Percentiles rank a stretch among this genome's conserved stretches.
These are phyloP conservation scores for Acer yangbiense DNA, from an alignment of 345 rosid species.

Conservation along the genomic window DNA sequence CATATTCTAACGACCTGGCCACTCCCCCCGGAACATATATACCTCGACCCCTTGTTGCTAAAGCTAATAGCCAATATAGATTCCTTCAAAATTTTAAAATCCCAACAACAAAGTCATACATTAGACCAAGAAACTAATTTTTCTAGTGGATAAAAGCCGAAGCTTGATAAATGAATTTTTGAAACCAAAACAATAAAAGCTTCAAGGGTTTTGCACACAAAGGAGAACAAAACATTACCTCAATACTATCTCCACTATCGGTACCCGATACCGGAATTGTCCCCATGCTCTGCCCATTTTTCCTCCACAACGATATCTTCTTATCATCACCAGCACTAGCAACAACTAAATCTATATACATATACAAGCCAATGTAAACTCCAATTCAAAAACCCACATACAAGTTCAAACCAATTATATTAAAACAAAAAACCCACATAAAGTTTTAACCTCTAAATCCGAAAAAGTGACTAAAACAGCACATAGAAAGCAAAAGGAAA, in stretches of 20 bases:
- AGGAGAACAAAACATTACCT: constrained; percentile 42
- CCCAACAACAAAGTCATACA: constrained; percentile 17
- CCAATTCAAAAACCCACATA: background rate
- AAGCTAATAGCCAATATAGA: constrained; percentile 80
- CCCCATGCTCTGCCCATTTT: constrained; percentile 81
- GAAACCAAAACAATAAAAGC: background rate
- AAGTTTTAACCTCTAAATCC: background rate
- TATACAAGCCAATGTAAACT: background rate
- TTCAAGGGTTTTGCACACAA: background rate
- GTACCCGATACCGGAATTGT: constrained; percentile 73
- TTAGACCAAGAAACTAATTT: constrained; percentile 8
- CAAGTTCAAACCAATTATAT: background rate
- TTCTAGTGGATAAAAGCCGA: background rate
- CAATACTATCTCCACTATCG: constrained; percentile 70
- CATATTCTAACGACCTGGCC: constrained; percentile 91
- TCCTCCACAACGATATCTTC: constrained; percentile 88
- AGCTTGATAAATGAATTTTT: background rate
- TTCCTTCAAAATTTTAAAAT: constrained; percentile 53
- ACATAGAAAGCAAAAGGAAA: background rate
- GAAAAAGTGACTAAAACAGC: background rate
- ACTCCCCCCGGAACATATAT: constrained; percentile 93
- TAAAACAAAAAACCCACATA: background rate
- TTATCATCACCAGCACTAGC: constrained; percentile 99
- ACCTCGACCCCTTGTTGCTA: constrained; percentile 88
- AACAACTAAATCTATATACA: constrained; percentile 79